These are phyloP conservation scores for Pichia sp. DNA, from an alignment of 1,139 yeast species.

Conservation along the genomic window DNA sequence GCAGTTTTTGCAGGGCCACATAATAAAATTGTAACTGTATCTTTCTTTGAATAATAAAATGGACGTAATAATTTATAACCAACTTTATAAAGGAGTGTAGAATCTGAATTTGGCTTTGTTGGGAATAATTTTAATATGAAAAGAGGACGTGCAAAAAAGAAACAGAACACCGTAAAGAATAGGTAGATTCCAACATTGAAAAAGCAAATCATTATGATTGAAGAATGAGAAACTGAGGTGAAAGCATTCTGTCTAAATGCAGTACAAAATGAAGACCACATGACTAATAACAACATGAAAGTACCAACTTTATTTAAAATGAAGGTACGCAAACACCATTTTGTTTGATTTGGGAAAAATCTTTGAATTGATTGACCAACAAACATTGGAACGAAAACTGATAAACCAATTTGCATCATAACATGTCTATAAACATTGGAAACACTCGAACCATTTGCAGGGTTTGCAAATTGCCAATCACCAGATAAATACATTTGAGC, in stretches of 20 bases:
- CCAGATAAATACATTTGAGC: conserved; percentile 59
- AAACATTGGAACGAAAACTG: conserved; percentile 76
- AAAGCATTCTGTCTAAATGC: conserved; percentile 82
- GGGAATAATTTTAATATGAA: conserved; percentile 40
- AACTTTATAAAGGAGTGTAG: conserved; percentile 36
- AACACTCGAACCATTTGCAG: conserved; percentile 52
- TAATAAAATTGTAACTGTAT: conserved; percentile 72
- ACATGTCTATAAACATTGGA: conserved; percentile 59
- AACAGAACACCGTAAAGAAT: conserved; percentile 63
- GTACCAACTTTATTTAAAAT: conserved; percentile 68
- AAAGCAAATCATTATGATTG: conserved; percentile 70
- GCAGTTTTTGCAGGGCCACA: conserved; percentile 95
- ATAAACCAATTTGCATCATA: conserved; percentile 78
- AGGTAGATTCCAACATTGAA: conserved; percentile 75
- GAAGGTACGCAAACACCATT: conserved; percentile 53
- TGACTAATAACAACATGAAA: conserved; percentile 67
- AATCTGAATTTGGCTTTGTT: conserved; percentile 39
- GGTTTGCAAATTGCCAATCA: conserved; percentile 76
- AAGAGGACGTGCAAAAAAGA: conserved; percentile 53
- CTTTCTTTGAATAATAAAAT: conserved; percentile 62
- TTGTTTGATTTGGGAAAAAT: conserved; percentile 55
- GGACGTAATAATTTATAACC: conserved; percentile 46
- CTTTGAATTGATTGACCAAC: conserved; percentile 85
- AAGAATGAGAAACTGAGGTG: conserved; percentile 48
- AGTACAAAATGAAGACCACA: conserved; percentile 83